Evolutionary conservation across 108 stramenopile species (phyloP).

Genomic region (Stephanodiscus minutulus): DNA sequence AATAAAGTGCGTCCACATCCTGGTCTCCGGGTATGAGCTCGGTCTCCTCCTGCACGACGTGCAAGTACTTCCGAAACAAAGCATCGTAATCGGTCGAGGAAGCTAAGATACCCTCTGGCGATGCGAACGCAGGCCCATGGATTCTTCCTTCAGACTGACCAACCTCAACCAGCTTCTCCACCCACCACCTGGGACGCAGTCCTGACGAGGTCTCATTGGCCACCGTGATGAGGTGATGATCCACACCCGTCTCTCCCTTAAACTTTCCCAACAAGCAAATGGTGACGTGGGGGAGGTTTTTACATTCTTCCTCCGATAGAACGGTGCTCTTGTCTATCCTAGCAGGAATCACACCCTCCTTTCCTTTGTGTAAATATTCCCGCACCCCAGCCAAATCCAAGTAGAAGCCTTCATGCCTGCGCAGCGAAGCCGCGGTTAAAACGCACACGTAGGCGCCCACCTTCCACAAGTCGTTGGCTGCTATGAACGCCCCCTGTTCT

Average conservation of each 20-base stretch:
- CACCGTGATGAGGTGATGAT: constrained; percentile 1
- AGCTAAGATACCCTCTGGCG: no score
- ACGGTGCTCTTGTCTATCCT: background rate
- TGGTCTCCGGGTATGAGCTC: no score
- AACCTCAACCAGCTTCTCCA: constrained; percentile 11
- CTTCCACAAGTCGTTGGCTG: background rate
- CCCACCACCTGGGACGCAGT: background rate
- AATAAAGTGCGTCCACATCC: no score
- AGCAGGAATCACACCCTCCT: background rate
- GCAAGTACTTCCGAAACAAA: no score
- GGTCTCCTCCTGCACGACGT: no score
- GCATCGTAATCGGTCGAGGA: no score
- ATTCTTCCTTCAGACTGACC: background rate
- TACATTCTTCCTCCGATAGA: constrained; percentile 15
- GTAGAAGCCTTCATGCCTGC: background rate
- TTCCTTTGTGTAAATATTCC: no score
- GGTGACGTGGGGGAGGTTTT: constrained; percentile 13
- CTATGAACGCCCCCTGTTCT: background rate
- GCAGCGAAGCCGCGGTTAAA: no score
- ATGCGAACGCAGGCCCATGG: constrained; percentile 7
- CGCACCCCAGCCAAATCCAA: background rate
- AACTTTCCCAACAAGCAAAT: no score
- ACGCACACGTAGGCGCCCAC: background rate
- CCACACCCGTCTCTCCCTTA: no score
- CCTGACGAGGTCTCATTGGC: background rate